Evolutionary conservation across 345 rosid species (phyloP).

Genomic region (Murraya koenigii): DNA sequence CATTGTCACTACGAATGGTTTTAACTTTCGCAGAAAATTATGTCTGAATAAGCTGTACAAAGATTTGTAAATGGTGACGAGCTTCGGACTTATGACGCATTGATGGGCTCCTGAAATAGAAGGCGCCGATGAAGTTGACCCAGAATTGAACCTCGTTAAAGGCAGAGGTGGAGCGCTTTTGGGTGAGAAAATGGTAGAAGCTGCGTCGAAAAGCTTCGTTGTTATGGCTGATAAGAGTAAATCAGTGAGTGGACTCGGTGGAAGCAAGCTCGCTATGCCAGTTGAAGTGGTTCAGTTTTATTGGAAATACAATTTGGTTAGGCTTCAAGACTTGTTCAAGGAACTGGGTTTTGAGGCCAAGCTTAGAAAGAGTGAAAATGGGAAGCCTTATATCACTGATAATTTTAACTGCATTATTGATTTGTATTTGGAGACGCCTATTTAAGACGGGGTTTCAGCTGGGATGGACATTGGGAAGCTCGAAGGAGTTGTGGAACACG

Average conservation of each 20-base stretch:
- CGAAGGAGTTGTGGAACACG: slow-evolving; percentile 97
- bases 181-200: slow-evolving; percentile 96
- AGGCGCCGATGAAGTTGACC: slow-evolving; percentile 99
- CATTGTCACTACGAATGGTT: no score
- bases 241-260: slow-evolving; percentile 83
- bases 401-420: slow-evolving; percentile 83
- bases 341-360: slow-evolving; percentile 73
- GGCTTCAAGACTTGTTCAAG: slow-evolving; percentile 68
- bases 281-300: slow-evolving; percentile 96
- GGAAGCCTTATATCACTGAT: slow-evolving; percentile 86
- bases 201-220: slow-evolving; percentile 76
- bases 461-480: slow-evolving; percentile 74
- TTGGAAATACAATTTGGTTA: slow-evolving; percentile 81
- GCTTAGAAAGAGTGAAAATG: slow-evolving; percentile 57
- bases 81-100: no score
- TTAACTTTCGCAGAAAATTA: no score
- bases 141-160: slow-evolving; percentile 81
- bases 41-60: no score
- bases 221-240: slow-evolving; percentile 93
- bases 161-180: slow-evolving; percentile 96
- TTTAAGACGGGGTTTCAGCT: slow-evolving; percentile 69
- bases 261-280: slow-evolving; percentile 93
- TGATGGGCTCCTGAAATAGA: no score
- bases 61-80: no score
- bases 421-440: slow-evolving; percentile 79